phyloP scores from a whole-genome alignment of 2,329 filamentous ascomycete genomes.

The Xylariaceae sp. region DNA sequence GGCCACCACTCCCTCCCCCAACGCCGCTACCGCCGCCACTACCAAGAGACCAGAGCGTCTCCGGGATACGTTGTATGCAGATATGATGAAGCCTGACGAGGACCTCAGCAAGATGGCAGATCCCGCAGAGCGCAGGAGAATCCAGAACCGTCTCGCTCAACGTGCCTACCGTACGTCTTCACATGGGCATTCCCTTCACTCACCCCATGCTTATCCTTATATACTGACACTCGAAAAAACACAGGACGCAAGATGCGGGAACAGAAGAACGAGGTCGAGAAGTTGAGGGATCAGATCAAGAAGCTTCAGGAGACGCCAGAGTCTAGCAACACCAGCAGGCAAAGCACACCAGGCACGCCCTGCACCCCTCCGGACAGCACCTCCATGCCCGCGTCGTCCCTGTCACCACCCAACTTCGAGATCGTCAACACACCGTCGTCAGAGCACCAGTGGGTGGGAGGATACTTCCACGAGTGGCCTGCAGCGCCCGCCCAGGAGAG shows the following conservation, averaged over 20 bases:
- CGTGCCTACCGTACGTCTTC: slow-evolving; percentile 21
- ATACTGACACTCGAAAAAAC: no score
- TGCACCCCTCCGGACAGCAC: slow-evolving; percentile 19
- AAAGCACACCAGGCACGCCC: slow-evolving; percentile 18
- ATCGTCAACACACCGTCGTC: slow-evolving; percentile 15
- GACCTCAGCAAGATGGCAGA: slow-evolving; percentile 22
- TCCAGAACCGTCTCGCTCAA: slow-evolving; percentile 22
- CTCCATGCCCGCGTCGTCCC: slow-evolving; percentile 12
- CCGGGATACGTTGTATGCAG: slow-evolving; percentile 21
- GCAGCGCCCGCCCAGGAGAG: slow-evolving; percentile 15
- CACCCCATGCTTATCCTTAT: no score
- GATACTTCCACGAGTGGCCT: slow-evolving; percentile 22
- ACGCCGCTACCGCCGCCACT: slow-evolving; percentile 8
- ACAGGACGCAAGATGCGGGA: slow-evolving; percentile 24
- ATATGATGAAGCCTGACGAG: slow-evolving; percentile 24
- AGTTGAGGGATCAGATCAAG: slow-evolving; percentile 22
- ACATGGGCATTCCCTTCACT: not conserved
- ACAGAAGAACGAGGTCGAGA: slow-evolving; percentile 24
- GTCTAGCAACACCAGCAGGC: slow-evolving; percentile 18
- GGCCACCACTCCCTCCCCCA: slow-evolving; percentile 11
- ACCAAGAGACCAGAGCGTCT: slow-evolving; percentile 20
- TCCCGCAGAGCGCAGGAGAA: slow-evolving; percentile 19
- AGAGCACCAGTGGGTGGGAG: slow-evolving; percentile 20
- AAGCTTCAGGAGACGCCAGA: slow-evolving; percentile 21
- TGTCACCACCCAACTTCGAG: slow-evolving; percentile 18